A percentile compares a stretch with the other conserved stretches of the same genome.
These are phyloP conservation scores for Termitomyces sp. DNA, from an alignment of 768 basidiomycete genomes.

Conservation along the genomic window DNA sequence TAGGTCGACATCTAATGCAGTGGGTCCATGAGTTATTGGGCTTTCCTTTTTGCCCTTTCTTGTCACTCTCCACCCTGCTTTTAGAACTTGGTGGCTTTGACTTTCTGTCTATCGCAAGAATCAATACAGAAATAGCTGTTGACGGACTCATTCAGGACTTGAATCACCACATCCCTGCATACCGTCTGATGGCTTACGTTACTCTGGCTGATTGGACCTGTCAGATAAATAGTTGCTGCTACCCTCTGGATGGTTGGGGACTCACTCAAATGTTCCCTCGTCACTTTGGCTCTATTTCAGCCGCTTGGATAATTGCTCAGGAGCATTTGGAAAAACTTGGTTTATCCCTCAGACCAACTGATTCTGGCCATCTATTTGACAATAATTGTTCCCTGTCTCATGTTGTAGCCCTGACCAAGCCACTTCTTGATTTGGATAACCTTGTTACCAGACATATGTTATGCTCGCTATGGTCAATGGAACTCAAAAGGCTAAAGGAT, in stretches of 20 bases:
- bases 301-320: slow-evolving; percentile 14
- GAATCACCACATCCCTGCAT: slow-evolving; percentile 20
- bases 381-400: not conserved
- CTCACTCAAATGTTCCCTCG: slow-evolving; percentile 3
- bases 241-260: slow-evolving; percentile 3
- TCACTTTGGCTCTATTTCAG: not conserved
- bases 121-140: slow-evolving; percentile 17
- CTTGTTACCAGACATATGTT: no score
- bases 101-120: slow-evolving; percentile 16
- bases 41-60: slow-evolving; percentile 19
- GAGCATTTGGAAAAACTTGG: not conserved
- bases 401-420: not conserved
- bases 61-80: slow-evolving; percentile 7
- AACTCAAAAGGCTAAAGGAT: no score
- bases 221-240: slow-evolving; percentile 2
- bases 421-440: not conserved
- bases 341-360: not conserved
- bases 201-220: slow-evolving; percentile 18
- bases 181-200: slow-evolving; percentile 13
- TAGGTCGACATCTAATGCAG: slow-evolving; percentile 12
- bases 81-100: slow-evolving; percentile 16
- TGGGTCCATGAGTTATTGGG: slow-evolving; percentile 17
- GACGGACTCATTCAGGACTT: slow-evolving; percentile 20
- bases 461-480: no score
- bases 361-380: not conserved